phyloP scores from a whole-genome alignment of 176 grass and related monocot species.

The Thalia dealbata region DNA sequence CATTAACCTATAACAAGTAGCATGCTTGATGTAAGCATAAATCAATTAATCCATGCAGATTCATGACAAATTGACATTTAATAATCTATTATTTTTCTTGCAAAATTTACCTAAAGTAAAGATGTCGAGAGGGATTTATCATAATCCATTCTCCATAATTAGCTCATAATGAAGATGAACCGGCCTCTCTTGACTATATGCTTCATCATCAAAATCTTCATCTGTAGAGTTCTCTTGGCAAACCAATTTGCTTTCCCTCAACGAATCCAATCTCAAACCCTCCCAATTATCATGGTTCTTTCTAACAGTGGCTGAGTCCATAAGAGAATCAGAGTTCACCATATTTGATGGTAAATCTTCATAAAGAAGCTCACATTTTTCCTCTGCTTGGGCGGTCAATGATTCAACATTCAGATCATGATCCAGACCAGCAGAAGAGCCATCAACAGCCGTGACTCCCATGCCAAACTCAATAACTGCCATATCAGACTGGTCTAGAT shows the following conservation, averaged over 20 bases:
- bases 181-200: slow-evolving; percentile 27
- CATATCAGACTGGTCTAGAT: slow-evolving; percentile 42
- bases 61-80: background rate
- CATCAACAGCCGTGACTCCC: slow-evolving; percentile 25
- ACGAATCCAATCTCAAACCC: slow-evolving; percentile 10
- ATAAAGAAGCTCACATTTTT: slow-evolving; percentile 23
- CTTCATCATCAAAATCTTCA: slow-evolving; percentile 45
- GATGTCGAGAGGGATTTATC: slow-evolving; percentile 11
- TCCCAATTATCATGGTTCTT: slow-evolving; percentile 26
- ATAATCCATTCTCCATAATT: slow-evolving; percentile 37
- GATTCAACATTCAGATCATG: slow-evolving; percentile 29
- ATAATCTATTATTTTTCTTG: background rate
- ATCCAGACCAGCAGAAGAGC: slow-evolving; percentile 17
- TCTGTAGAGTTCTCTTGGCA: slow-evolving; percentile 44
- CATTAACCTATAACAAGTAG: background rate
- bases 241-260: slow-evolving; percentile 27
- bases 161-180: slow-evolving; percentile 24
- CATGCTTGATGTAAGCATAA: background rate
- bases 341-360: slow-evolving; percentile 16
- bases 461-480: slow-evolving; percentile 35
- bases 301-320: slow-evolving; percentile 20
- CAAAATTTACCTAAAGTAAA: background rate
- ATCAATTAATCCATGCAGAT: background rate
- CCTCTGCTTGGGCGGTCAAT: slow-evolving; percentile 20
- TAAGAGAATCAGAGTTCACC: slow-evolving; percentile 16